Percentiles rank a stretch among this genome's conserved stretches.
These are phyloP conservation scores for Circinella umbellata DNA, from an alignment of 371 early-diverging fungal genomes.

Conservation along the genomic window DNA sequence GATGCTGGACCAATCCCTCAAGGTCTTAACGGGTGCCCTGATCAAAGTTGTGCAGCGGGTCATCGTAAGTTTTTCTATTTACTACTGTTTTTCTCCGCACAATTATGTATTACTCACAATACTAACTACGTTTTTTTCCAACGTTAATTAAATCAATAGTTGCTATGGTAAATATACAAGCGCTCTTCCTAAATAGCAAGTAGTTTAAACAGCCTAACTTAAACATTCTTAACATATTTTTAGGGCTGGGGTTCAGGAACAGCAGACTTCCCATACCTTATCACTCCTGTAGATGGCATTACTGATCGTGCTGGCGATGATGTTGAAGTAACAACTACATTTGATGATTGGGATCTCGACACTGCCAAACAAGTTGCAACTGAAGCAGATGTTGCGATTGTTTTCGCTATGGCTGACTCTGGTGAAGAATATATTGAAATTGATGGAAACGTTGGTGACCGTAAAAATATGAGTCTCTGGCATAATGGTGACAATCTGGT, in stretches of 20 bases:
- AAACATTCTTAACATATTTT: too few relatives aligned
- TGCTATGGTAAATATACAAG: constrained; percentile 30
- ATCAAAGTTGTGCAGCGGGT: constrained; percentile 43
- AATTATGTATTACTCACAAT: too few relatives aligned
- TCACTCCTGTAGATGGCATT: constrained; percentile 51
- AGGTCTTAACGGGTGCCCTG: constrained; percentile 29
- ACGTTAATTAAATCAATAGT: constrained; percentile 13
- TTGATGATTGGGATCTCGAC: constrained; percentile 46
- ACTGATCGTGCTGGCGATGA: constrained; percentile 32
- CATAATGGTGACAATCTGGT: constrained; percentile 63
- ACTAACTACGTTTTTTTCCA: too few relatives aligned
- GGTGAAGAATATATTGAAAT: constrained; percentile 59
- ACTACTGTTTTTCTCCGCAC: neutral
- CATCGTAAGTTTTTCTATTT: constrained; percentile 16
- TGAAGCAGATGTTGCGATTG: constrained; percentile 56
- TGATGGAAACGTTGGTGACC: constrained; percentile 56
- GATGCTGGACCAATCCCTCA: constrained; percentile 41
- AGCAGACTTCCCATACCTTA: constrained; percentile 61
- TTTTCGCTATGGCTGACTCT: constrained; percentile 60
- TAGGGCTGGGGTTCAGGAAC: constrained; percentile 71
- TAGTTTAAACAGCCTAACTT: too few relatives aligned
- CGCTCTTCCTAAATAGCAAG: too few relatives aligned
- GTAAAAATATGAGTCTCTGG: constrained; percentile 63
- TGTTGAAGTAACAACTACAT: constrained; percentile 33
- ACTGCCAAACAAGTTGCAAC: constrained; percentile 39